Base-by-base conservation (phyloP, 176 grass and related monocot genomes). In the bread wheat (Triticum aestivum) region DNA sequence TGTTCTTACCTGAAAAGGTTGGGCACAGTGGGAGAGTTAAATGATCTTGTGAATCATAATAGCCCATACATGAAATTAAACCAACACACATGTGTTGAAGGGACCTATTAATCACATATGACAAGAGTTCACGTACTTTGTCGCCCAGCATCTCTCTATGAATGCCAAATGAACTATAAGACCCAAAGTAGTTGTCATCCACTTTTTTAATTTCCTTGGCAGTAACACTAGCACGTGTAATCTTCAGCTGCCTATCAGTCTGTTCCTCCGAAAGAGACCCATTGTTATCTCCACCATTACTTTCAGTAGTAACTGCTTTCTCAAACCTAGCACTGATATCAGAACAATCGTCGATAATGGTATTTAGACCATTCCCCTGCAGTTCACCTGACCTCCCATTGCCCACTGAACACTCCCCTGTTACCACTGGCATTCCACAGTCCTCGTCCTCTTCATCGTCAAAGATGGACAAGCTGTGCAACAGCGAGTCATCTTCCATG, bases 131-230 rank as follows among this genome's bases (percentile, higher is more conserved):
- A 86, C 75, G 24, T 58, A 99, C 97, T 89, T 99, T 96, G 75
- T 99, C 94, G 7, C 92, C 80, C 18, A 99, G 90, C 97, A 99
- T 99, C 93, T 99, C 94, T 75, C 94, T 94, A 80, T 99, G 97
- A 49, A 99, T 96, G 61, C 92, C 88, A 79, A 93, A 99, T 45
- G 94, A 96, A 87, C 97, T 90, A 78, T 99, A 99, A 24, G 92
- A 85, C 44, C 94, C 92, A 65, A 99, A 99, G 84, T 99, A 99
- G 62, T 80, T 92, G 45, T 96, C 94, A 87, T 99, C 93, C 76
- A 94, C 94, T 81, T 33, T 82, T 84, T 89, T 96, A 6, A 94
- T 94, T 88, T 92, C 82, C 76, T 80, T 90, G 65, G 89, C 86
- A 82, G 83, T 79, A 65, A 88, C 90, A 94, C 45, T 91, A 41